Evolutionary conservation across 768 basidiomycete species (phyloP).

Genomic region (Termitomyces sp.): DNA sequence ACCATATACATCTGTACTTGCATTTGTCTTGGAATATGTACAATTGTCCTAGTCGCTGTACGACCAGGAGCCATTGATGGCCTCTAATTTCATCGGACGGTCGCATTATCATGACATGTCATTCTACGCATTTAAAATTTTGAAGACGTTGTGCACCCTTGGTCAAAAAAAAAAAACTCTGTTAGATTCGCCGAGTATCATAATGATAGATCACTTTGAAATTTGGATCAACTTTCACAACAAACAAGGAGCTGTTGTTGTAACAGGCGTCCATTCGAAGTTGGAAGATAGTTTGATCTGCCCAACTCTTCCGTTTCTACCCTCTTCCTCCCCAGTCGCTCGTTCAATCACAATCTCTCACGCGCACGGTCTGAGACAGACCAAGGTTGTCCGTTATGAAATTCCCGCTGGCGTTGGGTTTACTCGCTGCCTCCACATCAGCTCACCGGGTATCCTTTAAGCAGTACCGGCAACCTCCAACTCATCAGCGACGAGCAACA

Average conservation of each 20-base stretch:
- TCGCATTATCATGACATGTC: background rate
- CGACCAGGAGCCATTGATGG: background rate
- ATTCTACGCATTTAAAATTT: background rate
- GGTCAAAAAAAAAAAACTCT: background rate
- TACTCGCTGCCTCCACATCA: conserved; percentile 29
- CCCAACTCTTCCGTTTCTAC: conserved; percentile 1
- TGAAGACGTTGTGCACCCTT: background rate
- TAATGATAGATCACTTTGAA: conserved; percentile 1
- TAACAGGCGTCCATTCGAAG: conserved; percentile 4
- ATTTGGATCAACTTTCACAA: conserved; percentile 7
- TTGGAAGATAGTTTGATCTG: background rate
- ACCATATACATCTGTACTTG: too few species aligned
- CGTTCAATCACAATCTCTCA: conserved; percentile 15
- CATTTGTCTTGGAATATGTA: background rate
- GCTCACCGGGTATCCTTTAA: conserved; percentile 45
- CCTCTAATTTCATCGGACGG: background rate
- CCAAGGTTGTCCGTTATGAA: conserved; percentile 30
- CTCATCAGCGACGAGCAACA: conserved; percentile 31
- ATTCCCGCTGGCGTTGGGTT: conserved; percentile 30
- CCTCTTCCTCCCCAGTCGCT: conserved; percentile 14
- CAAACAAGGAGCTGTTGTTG: conserved; percentile 15
- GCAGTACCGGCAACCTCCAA: conserved; percentile 30
- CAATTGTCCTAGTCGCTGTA: too few species aligned
- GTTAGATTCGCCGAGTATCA: background rate
- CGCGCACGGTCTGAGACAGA: conserved; percentile 2